Evolutionary conservation across 768 basidiomycete species (phyloP).

Genomic region (Mycena venus): DNA sequence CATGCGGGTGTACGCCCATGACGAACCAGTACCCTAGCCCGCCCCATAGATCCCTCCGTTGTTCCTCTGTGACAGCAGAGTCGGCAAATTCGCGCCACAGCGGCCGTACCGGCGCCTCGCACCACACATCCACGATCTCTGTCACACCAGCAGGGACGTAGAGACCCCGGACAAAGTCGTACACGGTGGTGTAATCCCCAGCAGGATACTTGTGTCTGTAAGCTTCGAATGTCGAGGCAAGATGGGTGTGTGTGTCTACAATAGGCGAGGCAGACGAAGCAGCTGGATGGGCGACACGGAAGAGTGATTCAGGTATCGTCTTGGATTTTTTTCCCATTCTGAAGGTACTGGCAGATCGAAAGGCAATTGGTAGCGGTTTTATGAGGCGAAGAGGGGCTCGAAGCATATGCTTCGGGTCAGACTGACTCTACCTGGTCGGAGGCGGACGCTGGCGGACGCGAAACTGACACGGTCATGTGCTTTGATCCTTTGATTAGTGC

Average conservation of each 20-base stretch:
- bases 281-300: constrained; percentile 51
- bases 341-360: not conserved
- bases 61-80: constrained; percentile 67
- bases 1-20: constrained; percentile 75
- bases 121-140: constrained; percentile 90
- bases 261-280: constrained; percentile 56
- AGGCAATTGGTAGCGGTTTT: not conserved
- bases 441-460: too few species aligned
- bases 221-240: constrained; percentile 77
- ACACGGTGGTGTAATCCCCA: constrained; percentile 67
- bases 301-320: constrained; percentile 36
- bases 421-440: not conserved
- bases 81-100: constrained; percentile 83
- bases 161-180: constrained; percentile 76
- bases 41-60: constrained; percentile 68
- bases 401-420: not conserved
- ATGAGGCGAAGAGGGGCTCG: constrained; percentile 1
- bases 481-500: too few species aligned
- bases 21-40: constrained; percentile 87
- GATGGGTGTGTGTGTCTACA: constrained; percentile 89
- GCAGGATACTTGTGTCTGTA: constrained; percentile 75
- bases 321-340: constrained; percentile 21
- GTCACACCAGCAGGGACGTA: constrained; percentile 70
- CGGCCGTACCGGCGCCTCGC: constrained; percentile 78
- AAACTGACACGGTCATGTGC: too few species aligned